These are phyloP conservation scores for Fistulinella prunicolor DNA, from an alignment of 768 basidiomycete genomes.

Conservation along the genomic window DNA sequence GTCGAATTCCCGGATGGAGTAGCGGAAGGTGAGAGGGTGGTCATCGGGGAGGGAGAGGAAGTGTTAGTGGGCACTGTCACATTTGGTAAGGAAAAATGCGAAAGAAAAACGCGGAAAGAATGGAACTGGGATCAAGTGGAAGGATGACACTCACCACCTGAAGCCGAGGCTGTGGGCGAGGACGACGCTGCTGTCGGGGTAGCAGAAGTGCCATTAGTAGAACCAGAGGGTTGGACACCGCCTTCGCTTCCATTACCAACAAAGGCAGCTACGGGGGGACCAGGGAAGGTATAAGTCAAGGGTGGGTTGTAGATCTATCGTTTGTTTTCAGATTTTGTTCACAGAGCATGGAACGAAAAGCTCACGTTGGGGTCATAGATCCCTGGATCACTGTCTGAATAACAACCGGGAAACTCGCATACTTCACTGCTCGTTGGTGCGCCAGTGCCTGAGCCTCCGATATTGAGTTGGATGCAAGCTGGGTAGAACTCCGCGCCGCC, in stretches of 20 bases:
- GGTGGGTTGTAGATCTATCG: constrained; percentile 31
- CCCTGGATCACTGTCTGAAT: constrained; percentile 65
- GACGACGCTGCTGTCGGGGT: constrained; percentile 9
- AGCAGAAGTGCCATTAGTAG: constrained; percentile 15
- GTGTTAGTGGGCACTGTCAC: constrained; percentile 26
- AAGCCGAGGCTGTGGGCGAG: constrained; percentile 14
- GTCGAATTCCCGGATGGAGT: constrained; percentile 4
- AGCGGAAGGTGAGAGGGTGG: neutral
- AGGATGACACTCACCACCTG: constrained; percentile 16
- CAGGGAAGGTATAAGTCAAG: constrained; percentile 49
- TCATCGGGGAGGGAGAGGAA: constrained; percentile 10
- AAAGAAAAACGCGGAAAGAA: neutral
- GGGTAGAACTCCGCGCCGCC: constrained; percentile 53
- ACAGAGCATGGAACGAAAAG: neutral
- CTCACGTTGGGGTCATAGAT: constrained; percentile 52
- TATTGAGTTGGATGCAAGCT: constrained; percentile 28
- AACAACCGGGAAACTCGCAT: constrained; percentile 68
- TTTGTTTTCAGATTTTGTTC: neutral
- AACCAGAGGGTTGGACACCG: constrained; percentile 23
- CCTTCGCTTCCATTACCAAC: constrained; percentile 21
- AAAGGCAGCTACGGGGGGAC: constrained; percentile 47
- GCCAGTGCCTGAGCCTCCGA: constrained; percentile 28
- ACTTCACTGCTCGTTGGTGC: constrained; percentile 30
- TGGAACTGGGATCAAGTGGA: neutral
- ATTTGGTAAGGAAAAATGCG: constrained; percentile 16